Evolutionary conservation across 169 alveolate species (phyloP).

Genomic region (Plasmodium inui): DNA sequence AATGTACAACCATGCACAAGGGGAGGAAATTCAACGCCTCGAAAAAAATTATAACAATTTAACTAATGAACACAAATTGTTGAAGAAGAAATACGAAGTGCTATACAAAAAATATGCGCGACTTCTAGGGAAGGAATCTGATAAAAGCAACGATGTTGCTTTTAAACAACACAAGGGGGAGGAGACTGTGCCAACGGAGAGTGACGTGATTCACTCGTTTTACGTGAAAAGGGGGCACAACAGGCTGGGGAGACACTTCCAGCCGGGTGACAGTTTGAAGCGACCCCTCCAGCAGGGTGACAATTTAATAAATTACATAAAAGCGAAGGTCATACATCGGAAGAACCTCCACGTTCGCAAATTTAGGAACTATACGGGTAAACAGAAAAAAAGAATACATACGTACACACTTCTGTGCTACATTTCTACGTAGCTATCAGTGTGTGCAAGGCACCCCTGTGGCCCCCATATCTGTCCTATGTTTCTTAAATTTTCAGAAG

Average conservation of each 20-base stretch:
- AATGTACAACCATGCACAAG: background rate
- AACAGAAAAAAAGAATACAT: background rate
- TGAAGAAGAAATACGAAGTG: constrained; percentile 37
- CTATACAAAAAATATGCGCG: constrained; percentile 31
- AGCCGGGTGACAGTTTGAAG: background rate
- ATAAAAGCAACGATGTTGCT: constrained; percentile 42
- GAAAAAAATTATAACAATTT: constrained; percentile 7
- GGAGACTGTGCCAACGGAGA: background rate
- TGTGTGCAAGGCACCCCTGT: background rate
- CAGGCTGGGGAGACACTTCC: background rate
- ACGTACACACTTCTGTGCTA: background rate
- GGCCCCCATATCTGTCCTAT: background rate
- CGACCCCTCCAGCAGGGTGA: background rate
- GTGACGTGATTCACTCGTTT: constrained; percentile 54
- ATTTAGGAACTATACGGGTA: constrained; percentile 41
- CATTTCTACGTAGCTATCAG: background rate
- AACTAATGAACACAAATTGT: constrained; percentile 41
- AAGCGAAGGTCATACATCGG: constrained; percentile 42
- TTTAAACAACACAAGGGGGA: constrained; percentile 28
- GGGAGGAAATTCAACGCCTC: background rate
- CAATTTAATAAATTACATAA: constrained; percentile 37
- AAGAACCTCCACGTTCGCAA: background rate
- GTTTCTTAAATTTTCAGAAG: background rate
- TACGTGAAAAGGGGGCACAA: constrained; percentile 15
- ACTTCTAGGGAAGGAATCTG: constrained; percentile 11